Evolutionary conservation across 768 basidiomycete species (phyloP).

Genomic region (Suillus americanus): DNA sequence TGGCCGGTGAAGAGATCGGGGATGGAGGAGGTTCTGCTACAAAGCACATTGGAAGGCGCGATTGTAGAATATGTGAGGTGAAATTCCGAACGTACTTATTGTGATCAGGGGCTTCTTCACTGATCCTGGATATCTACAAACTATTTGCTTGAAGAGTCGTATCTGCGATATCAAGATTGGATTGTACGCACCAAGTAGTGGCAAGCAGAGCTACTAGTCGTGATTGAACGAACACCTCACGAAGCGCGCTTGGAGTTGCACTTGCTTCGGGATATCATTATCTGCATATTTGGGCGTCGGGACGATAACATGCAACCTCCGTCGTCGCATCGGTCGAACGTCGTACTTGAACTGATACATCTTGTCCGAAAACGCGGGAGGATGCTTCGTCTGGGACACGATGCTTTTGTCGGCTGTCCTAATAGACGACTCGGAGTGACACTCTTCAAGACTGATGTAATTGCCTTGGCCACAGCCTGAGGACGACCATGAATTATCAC

Average conservation of each 20-base stretch:
- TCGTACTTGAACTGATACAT: not conserved
- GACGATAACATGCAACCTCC: not conserved
- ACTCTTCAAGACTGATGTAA: not conserved
- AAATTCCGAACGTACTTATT: too few species aligned
- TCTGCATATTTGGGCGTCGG: not conserved
- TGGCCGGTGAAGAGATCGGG: too few species aligned
- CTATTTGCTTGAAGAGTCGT: too few species aligned
- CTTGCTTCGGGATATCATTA: not conserved
- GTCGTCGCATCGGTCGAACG: not conserved
- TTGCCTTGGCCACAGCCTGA: not conserved
- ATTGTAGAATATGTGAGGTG: too few species aligned
- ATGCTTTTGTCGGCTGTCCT: not conserved
- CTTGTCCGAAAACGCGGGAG: not conserved
- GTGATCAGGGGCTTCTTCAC: too few species aligned
- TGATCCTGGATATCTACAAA: too few species aligned
- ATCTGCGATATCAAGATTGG: not conserved
- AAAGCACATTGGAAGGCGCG: too few species aligned
- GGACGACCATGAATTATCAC: too few species aligned
- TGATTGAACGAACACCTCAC: not conserved
- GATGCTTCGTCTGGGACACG: not conserved
- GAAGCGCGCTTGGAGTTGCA: not conserved
- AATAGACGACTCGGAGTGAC: not conserved
- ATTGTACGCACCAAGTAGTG: not conserved
- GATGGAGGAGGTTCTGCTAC: too few species aligned
- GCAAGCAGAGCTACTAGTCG: not conserved